Conservation (phyloP, 23 red algal genomes). For the Cyanidioschyzon merolae region DNA sequence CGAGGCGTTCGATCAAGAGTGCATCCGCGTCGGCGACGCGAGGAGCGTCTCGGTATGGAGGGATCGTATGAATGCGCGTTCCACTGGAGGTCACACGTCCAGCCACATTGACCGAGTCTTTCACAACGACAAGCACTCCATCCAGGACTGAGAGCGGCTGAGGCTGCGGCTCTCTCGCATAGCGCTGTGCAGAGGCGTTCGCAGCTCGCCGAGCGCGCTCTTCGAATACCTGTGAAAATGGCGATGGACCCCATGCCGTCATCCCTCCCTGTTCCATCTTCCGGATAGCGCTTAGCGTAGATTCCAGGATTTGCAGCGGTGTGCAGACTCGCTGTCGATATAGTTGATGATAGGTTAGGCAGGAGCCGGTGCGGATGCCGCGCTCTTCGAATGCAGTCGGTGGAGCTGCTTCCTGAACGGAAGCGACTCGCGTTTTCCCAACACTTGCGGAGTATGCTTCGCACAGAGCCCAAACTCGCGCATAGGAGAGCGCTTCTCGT, state of each 20-base stretch:
- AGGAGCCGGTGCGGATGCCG: neutral
- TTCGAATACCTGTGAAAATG: neutral
- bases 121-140: constrained; percentile 48
- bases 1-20: constrained; percentile 25
- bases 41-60: neutral
- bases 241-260: neutral
- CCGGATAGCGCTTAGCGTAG: neutral
- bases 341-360: neutral
- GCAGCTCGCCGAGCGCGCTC: constrained; percentile 2
- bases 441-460: neutral
- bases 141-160: constrained; percentile 32
- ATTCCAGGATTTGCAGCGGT: neutral
- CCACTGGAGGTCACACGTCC: constrained; percentile 21
- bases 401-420: neutral
- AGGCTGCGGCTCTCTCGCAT: constrained; percentile 16
- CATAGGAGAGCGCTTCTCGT: neutral
- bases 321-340: neutral
- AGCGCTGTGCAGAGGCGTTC: constrained; percentile 18
- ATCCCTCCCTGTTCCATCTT: neutral
- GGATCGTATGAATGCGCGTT: neutral
- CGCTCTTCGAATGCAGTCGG: neutral
- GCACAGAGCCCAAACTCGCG: neutral
- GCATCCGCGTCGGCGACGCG: constrained; percentile 16
- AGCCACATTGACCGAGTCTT: constrained; percentile 34
- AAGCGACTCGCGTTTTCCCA: neutral